These are phyloP conservation scores for Aspergillus neoniger DNA, from an alignment of 2,329 filamentous ascomycete genomes.

Conservation along the genomic window DNA sequence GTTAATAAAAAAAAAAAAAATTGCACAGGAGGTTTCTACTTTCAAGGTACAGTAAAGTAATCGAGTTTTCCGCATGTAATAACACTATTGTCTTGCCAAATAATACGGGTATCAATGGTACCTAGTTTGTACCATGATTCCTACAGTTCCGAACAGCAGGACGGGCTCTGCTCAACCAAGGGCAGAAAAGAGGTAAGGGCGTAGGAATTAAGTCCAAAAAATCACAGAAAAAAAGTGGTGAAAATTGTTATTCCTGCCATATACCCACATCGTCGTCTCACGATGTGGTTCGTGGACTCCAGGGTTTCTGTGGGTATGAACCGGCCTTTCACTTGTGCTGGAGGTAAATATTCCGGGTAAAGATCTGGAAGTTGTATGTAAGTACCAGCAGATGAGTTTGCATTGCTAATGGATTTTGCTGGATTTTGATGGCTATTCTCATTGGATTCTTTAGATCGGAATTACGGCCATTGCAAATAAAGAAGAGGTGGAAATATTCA, in stretches of 20 bases:
- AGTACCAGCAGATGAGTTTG: not conserved
- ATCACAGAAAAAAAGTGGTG: constrained; percentile 15
- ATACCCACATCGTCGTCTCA: constrained; percentile 15
- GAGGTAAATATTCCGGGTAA: constrained; percentile 6
- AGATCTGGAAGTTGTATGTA: not conserved
- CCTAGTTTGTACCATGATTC: not conserved
- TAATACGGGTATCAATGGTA: not conserved
- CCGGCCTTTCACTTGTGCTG: constrained; percentile 15
- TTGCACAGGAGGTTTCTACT: constrained; percentile 5
- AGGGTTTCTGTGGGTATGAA: constrained; percentile 32
- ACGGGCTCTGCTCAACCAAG: not conserved
- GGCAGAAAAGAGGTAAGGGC: not conserved
- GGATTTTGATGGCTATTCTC: not conserved
- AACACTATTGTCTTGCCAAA: not conserved
- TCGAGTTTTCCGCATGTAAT: not conserved
- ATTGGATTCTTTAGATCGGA: not conserved
- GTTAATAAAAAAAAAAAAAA: constrained; percentile 16
- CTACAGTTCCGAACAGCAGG: not conserved
- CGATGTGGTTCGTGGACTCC: constrained; percentile 22
- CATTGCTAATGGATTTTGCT: not conserved
- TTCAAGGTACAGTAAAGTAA: constrained; percentile 7
- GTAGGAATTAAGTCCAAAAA: constrained; percentile 2
- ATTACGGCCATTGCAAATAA: not conserved
- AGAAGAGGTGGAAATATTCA: not conserved
- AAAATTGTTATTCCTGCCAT: constrained; percentile 25